Conservation (phyloP, 176 grass and related monocot species). For the Oryza brachyantha region DNA sequence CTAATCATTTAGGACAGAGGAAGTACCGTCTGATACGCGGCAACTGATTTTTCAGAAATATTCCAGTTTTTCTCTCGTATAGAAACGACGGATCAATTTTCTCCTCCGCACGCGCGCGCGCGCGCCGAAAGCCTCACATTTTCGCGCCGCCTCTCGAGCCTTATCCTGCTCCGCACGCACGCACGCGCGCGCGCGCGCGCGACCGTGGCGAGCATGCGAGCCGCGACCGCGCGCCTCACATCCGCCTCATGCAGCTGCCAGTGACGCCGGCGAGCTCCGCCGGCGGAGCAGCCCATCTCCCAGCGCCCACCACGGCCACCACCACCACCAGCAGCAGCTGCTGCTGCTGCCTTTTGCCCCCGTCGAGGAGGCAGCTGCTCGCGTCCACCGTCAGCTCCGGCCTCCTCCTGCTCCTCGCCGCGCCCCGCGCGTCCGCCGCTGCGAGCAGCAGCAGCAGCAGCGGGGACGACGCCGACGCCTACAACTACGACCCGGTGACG, state of each 20-base stretch:
- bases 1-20: too few species aligned
- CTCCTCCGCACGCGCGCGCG: too few species aligned
- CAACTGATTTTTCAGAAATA: neutral
- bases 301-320: neutral
- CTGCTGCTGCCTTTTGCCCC: neutral
- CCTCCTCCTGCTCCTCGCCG: conserved; percentile 26
- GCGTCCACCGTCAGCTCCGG: conserved; percentile 1
- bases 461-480: neutral
- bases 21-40: neutral
- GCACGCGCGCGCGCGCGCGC: neutral
- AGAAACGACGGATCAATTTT: neutral
- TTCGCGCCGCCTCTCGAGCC: conserved; percentile 15
- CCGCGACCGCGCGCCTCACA: neutral
- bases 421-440: neutral
- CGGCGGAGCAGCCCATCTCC: neutral
- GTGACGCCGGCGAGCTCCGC: conserved; percentile 3
- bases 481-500: conserved; percentile 53
- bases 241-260: conserved; percentile 2
- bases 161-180: conserved; percentile 13
- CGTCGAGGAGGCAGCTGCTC: conserved; percentile 32
- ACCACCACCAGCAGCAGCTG: too few species aligned
- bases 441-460: neutral
- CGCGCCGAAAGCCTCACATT: neutral
- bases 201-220: conserved; percentile 22
- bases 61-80: too few species aligned